phyloP scores from a whole-genome alignment of 257 asterid species.

The Plantago major region DNA sequence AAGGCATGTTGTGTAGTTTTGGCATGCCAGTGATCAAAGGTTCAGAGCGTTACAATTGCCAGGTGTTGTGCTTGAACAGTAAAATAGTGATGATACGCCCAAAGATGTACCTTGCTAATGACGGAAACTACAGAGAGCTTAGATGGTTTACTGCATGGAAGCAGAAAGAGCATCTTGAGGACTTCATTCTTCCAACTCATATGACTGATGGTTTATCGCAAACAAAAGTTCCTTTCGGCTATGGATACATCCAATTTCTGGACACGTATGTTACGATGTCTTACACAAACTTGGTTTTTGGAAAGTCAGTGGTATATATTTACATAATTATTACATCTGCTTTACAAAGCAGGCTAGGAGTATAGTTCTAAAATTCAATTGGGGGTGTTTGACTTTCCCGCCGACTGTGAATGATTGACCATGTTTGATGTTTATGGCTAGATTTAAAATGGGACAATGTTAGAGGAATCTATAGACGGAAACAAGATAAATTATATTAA shows the following conservation, averaged over 20 bases:
- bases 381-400: no score
- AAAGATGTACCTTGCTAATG: constrained; percentile 87
- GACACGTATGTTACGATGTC: constrained; percentile 50
- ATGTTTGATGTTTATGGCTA: no score
- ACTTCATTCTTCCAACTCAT: constrained; percentile 56
- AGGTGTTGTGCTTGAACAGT: constrained; percentile 64
- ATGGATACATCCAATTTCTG: constrained; percentile 62
- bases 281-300: neutral
- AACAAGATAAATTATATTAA: no score
- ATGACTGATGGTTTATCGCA: constrained; percentile 54
- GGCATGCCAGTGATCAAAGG: constrained; percentile 80
- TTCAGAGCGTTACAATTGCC: constrained; percentile 75
- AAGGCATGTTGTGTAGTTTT: constrained; percentile 65
- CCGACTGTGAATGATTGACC: no score
- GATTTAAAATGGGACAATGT: no score
- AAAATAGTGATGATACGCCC: constrained; percentile 77
- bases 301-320: no score
- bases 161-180: constrained; percentile 52
- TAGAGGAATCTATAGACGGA: no score
- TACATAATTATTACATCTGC: no score
- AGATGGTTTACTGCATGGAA: constrained; percentile 92
- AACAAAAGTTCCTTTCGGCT: constrained; percentile 72
- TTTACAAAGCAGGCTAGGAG: no score
- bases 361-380: no score
- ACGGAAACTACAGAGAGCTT: constrained; percentile 52